Base-by-base conservation (phyloP, 2,329 filamentous ascomycete genomes). In the Sarocladiaceae sp. region DNA sequence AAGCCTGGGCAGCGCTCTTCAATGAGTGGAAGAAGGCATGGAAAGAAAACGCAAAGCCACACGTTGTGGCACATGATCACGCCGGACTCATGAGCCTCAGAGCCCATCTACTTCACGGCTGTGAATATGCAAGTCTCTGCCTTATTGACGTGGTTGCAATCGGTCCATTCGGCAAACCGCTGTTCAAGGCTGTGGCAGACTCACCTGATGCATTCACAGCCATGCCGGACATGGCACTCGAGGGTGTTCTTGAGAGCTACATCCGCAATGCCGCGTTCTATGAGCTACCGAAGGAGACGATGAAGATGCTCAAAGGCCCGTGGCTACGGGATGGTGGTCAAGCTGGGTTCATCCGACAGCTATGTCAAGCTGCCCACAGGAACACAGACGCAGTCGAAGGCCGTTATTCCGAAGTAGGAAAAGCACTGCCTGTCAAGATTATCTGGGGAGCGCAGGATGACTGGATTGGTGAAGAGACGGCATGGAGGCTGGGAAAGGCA, bases 51-150 rank as follows among this genome's bases (percentile, higher is more conserved):
- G 56, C 52, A 3, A 59, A 58, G 15, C 63, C 72, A 1, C 66
- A 72, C 50, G 60, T 77, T 0, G 55, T 76, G 1, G 72, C 73
- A 0, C 74, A 77, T 53, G 74, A 76, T 26, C 68, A 74, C 31
- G 74, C 64, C 1, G 73, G 74, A 0, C 53, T 74, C 10, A 66
- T 75, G 37, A 64, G 62, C 18, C 47, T 76, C 4, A 66, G 72
- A 2, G 66, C 66, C 0, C 61, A 70, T 48, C 56, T 76, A 0
- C 42, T 73, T 0, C 70, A 74, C 49, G 60, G 56, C 2, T 64
- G 63, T 11, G 53, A 65, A 0, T 75, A 68, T 53, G 61, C 59
- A 2, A 71, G 66, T 29, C 59, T 77, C 1, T 68, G 70, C 28
- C 60, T 76, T 1, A 64, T 73, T 18, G 67, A 77, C 35, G 71